phyloP scores from a whole-genome alignment of 306 rosid species.

The Benincasa hispida region DNA sequence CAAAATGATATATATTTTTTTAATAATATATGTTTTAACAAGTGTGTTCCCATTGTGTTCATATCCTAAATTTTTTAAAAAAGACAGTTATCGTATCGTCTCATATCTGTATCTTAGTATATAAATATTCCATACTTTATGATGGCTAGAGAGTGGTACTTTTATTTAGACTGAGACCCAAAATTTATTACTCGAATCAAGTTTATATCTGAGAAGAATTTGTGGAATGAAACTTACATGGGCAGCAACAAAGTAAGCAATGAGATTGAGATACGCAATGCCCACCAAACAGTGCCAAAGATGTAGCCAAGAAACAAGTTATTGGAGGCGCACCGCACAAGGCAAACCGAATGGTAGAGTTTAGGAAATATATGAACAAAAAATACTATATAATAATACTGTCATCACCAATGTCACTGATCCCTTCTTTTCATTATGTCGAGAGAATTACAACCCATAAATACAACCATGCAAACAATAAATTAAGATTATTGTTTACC shows the following conservation, averaged over 20 bases:
- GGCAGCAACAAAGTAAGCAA: constrained; percentile 88
- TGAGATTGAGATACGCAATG: constrained; percentile 79
- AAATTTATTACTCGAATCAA: too few relatives aligned
- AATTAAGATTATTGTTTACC: too few relatives aligned
- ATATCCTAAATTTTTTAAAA: too few relatives aligned
- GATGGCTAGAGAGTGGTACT: too few relatives aligned
- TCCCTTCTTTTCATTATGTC: constrained; percentile 56
- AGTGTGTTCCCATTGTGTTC: too few relatives aligned
- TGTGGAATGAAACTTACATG: constrained; percentile 59
- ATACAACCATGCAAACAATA: constrained; percentile 37
- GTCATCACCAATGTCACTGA: constrained; percentile 55
- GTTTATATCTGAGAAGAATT: too few relatives aligned
- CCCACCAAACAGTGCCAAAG: constrained; percentile 96
- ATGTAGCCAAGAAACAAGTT: constrained; percentile 66
- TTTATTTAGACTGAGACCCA: too few relatives aligned
- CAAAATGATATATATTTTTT: too few relatives aligned
- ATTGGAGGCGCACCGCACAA: constrained; percentile 79
- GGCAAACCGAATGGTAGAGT: constrained; percentile 65
- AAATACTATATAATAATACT: constrained; percentile 53
- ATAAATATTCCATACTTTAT: too few relatives aligned
- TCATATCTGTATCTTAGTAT: too few relatives aligned
- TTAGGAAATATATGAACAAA: constrained; percentile 87
- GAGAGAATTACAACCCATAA: constrained; percentile 74
- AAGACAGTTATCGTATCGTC: too few relatives aligned
- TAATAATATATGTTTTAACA: too few relatives aligned